Conservation (phyloP, 2,329 filamentous ascomycete species). For the Karstenula rhodostoma region DNA sequence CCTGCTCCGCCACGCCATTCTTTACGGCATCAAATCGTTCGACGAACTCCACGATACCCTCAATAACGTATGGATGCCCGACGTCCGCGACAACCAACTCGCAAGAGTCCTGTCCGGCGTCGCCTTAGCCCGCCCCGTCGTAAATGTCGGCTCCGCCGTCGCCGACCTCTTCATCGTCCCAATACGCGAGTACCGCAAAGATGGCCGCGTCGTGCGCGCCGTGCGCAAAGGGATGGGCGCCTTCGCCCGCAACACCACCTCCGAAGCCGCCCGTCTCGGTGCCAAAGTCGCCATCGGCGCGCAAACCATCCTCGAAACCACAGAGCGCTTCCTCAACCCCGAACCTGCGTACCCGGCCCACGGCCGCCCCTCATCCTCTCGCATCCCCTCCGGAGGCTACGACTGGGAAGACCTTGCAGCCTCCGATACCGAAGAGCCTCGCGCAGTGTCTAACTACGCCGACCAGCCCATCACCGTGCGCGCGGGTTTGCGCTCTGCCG, state of each 20-base stretch:
- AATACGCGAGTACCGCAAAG: conserved; percentile 90
- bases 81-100: conserved; percentile 88
- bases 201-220: conserved; percentile 89
- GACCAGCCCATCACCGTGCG: conserved; percentile 91
- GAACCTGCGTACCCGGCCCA: conserved; percentile 30
- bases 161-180: conserved; percentile 88
- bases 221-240: conserved; percentile 88
- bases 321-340: conserved; percentile 76
- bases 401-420: conserved; percentile 68
- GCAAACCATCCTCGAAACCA: conserved; percentile 88
- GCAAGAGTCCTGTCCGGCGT: conserved; percentile 88
- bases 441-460: conserved; percentile 88
- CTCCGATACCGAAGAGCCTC: conserved; percentile 72
- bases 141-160: conserved; percentile 89
- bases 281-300: conserved; percentile 95
- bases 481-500: conserved; percentile 84
- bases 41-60: conserved; percentile 88
- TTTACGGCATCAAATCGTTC: conserved; percentile 91
- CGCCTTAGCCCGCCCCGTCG: conserved; percentile 86
- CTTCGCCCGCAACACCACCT: conserved; percentile 93
- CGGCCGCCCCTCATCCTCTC: conserved; percentile 21
- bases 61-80: conserved; percentile 96
- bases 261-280: conserved; percentile 90
- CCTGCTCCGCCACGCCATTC: conserved; percentile 84
- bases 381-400: conserved; percentile 17